A percentile compares a stretch with the other conserved stretches of the same genome.
Conservation (phyloP, 208 protist genomes). For the Trypanosomatidae sp. region DNA sequence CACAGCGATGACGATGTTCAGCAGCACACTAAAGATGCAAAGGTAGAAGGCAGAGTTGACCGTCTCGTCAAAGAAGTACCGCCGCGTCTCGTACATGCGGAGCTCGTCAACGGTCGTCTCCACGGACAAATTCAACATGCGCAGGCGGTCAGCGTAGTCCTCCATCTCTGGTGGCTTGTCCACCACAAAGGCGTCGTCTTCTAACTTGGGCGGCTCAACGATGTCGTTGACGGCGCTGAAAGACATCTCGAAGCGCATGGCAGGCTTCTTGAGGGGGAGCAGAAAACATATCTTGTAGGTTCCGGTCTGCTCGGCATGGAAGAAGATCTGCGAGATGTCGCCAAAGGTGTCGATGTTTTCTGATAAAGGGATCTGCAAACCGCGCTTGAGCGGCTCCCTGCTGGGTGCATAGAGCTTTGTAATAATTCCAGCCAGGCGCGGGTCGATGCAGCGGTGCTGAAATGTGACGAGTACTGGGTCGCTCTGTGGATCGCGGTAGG, state of each 20-base stretch:
- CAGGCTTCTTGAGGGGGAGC: conserved; percentile 50
- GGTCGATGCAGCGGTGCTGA: conserved; percentile 56
- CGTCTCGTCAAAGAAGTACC: conserved; percentile 49
- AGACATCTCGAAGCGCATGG: conserved; percentile 60
- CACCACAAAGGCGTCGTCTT: conserved; percentile 55
- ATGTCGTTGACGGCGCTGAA: conserved; percentile 67
- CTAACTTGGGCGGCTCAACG: conserved; percentile 42
- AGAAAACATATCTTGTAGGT: conserved; percentile 70
- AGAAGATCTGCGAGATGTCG: conserved; percentile 49
- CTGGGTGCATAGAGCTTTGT: conserved; percentile 52
- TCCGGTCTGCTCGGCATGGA: conserved; percentile 58
- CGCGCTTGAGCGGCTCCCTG: conserved; percentile 25
- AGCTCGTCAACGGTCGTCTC: conserved; percentile 64
- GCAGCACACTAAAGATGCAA: conserved; percentile 39
- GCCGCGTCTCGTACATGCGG: conserved; percentile 56
- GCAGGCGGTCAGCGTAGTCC: conserved; percentile 57
- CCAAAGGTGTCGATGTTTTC: conserved; percentile 49
- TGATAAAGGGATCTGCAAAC: conserved; percentile 22
- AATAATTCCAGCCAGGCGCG: conserved; percentile 50
- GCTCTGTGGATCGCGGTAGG: conserved; percentile 55
- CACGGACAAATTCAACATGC: conserved; percentile 63
- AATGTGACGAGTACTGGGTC: conserved; percentile 58
- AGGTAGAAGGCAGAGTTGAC: conserved; percentile 48
- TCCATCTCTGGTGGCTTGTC: conserved; percentile 65
- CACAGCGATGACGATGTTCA: conserved; percentile 62